Conservation (phyloP, 129 eudicot species). For the Logfia minima region DNA sequence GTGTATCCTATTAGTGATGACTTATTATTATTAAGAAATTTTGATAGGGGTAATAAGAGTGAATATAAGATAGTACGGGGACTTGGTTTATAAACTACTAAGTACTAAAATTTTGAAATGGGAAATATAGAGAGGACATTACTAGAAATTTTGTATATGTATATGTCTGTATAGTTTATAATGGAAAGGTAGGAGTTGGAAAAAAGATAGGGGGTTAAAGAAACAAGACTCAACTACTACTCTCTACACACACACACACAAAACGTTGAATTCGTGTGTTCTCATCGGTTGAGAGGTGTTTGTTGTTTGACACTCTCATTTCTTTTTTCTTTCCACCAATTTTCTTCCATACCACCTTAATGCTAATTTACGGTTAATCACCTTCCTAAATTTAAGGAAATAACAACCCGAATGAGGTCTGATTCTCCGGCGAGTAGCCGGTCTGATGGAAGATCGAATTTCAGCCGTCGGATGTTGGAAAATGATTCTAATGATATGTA, state of each 20-base stretch:
- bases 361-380: conserved; percentile 20
- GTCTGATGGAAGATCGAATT: conserved; percentile 41
- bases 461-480: conserved; percentile 47
- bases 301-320: background rate
- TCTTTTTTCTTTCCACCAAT: conserved; percentile 10
- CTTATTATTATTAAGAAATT: background rate
- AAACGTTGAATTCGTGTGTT: conserved; percentile 69
- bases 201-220: conserved; percentile 42
- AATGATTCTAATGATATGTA: conserved; percentile 30
- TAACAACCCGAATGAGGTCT: conserved; percentile 30
- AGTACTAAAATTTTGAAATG: conserved; percentile 7
- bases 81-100: background rate
- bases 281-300: conserved; percentile 54
- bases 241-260: conserved; percentile 21
- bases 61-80: conserved; percentile 2
- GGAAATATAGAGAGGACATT: conserved; percentile 10
- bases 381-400: too few relatives aligned
- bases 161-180: conserved; percentile 29
- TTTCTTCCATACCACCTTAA: background rate
- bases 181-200: conserved; percentile 34
- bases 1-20: too few relatives aligned
- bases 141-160: background rate
- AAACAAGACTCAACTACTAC: conserved; percentile 58
- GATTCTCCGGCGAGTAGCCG: conserved; percentile 39
- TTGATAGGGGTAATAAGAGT: background rate